phyloP scores from a whole-genome alignment of 441 rosid species.

The Iberis amara region DNA sequence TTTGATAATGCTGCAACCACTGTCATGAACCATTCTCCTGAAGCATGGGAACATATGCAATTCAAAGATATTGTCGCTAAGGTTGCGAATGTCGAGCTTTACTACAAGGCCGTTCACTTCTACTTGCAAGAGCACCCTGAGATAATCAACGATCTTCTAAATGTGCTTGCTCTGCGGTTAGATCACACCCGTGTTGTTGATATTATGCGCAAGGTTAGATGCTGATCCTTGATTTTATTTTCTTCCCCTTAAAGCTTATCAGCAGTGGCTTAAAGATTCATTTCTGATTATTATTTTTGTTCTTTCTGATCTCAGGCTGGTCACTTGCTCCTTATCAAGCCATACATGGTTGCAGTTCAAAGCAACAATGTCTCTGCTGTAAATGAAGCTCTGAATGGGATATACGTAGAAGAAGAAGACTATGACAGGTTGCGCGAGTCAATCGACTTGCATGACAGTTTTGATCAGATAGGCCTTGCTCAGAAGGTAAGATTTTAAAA shows the following conservation, averaged over 20 bases:
- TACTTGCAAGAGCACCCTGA: conserved; percentile 99
- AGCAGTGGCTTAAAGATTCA: conserved; percentile 6
- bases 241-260: not conserved
- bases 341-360: conserved; percentile 94
- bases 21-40: conserved; percentile 98
- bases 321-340: conserved; percentile 91
- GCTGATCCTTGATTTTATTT: conserved; percentile 12
- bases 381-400: conserved; percentile 89
- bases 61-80: conserved; percentile 88
- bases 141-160: conserved; percentile 87
- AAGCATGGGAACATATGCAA: conserved; percentile 99
- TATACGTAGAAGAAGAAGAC: conserved; percentile 92
- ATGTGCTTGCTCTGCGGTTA: conserved; percentile 89
- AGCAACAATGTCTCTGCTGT: conserved; percentile 96
- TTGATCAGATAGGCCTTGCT: conserved; percentile 84
- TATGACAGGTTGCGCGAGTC: conserved; percentile 94
- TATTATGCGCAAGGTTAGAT: conserved; percentile 88
- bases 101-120: conserved; percentile 97
- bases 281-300: conserved; percentile 6
- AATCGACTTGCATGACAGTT: conserved; percentile 78
- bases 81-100: conserved; percentile 95
- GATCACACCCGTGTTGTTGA: conserved; percentile 97
- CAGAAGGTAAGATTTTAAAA: conserved; percentile 54
- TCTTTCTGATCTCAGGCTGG: conserved; percentile 62
- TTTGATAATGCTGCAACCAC: conserved; percentile 99